These are phyloP conservation scores for Globisporangium rhizosaccharum DNA, from an alignment of 352 stramenopile species.

Conservation along the genomic window DNA sequence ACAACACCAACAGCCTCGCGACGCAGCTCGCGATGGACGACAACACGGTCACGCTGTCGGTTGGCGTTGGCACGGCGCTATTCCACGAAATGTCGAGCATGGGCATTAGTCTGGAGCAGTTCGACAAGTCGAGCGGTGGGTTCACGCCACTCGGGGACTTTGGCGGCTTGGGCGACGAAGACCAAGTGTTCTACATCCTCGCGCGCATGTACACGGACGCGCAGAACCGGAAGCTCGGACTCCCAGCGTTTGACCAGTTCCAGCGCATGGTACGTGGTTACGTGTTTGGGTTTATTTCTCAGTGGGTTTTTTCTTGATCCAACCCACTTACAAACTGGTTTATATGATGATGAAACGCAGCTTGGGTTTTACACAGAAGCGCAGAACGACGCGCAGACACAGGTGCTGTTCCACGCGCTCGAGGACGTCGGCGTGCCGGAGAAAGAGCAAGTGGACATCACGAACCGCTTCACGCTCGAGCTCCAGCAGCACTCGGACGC, in stretches of 20 bases:
- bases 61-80: slow-evolving; percentile 39
- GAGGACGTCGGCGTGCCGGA: slow-evolving; percentile 50
- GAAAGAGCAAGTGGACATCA: slow-evolving; percentile 62
- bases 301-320: background rate
- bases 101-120: slow-evolving; percentile 61
- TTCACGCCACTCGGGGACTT: slow-evolving; percentile 39
- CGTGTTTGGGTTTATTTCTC: background rate
- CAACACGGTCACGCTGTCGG: slow-evolving; percentile 12
- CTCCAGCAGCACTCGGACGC: slow-evolving; percentile 54
- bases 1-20: background rate
- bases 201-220: slow-evolving; percentile 72
- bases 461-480: slow-evolving; percentile 52
- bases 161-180: slow-evolving; percentile 44
- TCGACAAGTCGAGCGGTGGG: slow-evolving; percentile 29
- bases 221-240: slow-evolving; percentile 59
- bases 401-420: slow-evolving; percentile 73
- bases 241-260: slow-evolving; percentile 81
- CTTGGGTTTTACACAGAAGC: slow-evolving; percentile 78
- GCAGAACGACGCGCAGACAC: slow-evolving; percentile 63
- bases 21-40: slow-evolving; percentile 13
- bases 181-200: slow-evolving; percentile 80
- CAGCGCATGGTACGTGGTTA: slow-evolving; percentile 62
- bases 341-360: slow-evolving; percentile 13
- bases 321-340: too few relatives aligned
- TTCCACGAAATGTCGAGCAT: slow-evolving; percentile 79